Base-by-base conservation (phyloP, 768 basidiomycete genomes). In the Boletus eberwhitei region DNA sequence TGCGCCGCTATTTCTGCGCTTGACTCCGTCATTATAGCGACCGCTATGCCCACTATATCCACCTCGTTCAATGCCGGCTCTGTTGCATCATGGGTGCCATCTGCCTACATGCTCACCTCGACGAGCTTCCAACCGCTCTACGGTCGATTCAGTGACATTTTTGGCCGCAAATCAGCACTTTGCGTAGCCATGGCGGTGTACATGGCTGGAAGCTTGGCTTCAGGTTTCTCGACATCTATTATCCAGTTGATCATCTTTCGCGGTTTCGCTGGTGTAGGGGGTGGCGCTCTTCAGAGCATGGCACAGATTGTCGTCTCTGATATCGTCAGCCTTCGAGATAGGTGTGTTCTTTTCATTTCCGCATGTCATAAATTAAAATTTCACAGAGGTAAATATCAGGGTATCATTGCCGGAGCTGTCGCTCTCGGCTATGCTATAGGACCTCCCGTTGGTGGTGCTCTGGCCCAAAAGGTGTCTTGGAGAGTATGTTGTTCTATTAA, bases 21-120 rank as follows among this genome's bases (percentile, higher is more conserved):
- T 0, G 87, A 90, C 65, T 85, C 87, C 12, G 87, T 87, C 8
- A 84, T 88, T 45, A 82, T 88, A 9, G 85, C 86, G 0, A 89
- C 88, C 0, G 84, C 87, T 2, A 72, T 90, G n/a, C 86, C 88
- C 0, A 87, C 83, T 0, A 82, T 91, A 44, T 83, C 87, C 5
- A 61, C 77, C 21, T 77, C 79, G 4, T 90, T 90, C 69, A 75
- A 84, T 49, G 83, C 87, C 0, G 65, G 65, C 9, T 60, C 65
- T 39, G 39, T 68, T 22, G 50, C 55, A 5, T 84, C 83, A 6
- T 90, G 86, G 87, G 86, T 90, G 3, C 87, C 86, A 0, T 86
- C 86, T 0, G 80, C 81, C 0, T 89, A 88, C 61, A 77, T 90
- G 34, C 72, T 88, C 45, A 87, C 86, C 0, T 83, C 82, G 0